A percentile compares a stretch with the other conserved stretches of the same genome.
Conservation (phyloP, 805 yeast species). For the Nakazawaea pomicola region DNA sequence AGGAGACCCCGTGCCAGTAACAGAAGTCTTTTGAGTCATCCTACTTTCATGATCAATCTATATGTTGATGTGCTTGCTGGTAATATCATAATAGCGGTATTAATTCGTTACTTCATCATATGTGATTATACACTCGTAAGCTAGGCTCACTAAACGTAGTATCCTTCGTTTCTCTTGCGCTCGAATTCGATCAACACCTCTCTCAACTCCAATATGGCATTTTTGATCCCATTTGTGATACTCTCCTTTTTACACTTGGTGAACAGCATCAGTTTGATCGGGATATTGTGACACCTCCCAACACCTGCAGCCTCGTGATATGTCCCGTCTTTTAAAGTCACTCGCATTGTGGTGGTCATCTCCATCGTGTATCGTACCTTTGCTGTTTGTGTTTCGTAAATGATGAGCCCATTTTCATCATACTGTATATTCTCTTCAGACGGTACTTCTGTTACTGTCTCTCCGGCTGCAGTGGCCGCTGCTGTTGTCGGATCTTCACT, state of each 20-base stretch:
- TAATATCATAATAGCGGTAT: too few species aligned
- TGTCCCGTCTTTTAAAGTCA: slow-evolving; percentile 42
- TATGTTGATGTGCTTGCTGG: too few species aligned
- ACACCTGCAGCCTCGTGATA: slow-evolving; percentile 30
- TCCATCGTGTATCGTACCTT: slow-evolving; percentile 17
- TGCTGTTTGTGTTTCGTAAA: neutral
- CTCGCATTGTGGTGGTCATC: slow-evolving; percentile 27
- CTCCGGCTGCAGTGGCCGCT: too few species aligned
- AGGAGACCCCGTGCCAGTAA: too few species aligned
- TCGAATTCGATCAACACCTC: slow-evolving; percentile 24
- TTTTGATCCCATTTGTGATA: slow-evolving; percentile 37
- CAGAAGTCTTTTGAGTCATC: too few species aligned
- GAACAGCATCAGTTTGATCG: slow-evolving; percentile 29
- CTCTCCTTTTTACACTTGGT: slow-evolving; percentile 43
- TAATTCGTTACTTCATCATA: too few species aligned
- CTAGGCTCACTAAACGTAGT: slow-evolving; percentile 17
- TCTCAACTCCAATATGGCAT: slow-evolving; percentile 34
- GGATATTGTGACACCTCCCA: slow-evolving; percentile 31
- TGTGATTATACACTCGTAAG: too few species aligned
- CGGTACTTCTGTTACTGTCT: too few species aligned
- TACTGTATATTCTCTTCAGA: neutral
- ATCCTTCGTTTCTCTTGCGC: slow-evolving; percentile 19
- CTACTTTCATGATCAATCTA: too few species aligned
- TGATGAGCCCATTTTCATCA: slow-evolving; percentile 4
- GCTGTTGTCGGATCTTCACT: too few species aligned